Conservation (phyloP, 164 flowering plant genomes). For the Malania oleifera region DNA sequence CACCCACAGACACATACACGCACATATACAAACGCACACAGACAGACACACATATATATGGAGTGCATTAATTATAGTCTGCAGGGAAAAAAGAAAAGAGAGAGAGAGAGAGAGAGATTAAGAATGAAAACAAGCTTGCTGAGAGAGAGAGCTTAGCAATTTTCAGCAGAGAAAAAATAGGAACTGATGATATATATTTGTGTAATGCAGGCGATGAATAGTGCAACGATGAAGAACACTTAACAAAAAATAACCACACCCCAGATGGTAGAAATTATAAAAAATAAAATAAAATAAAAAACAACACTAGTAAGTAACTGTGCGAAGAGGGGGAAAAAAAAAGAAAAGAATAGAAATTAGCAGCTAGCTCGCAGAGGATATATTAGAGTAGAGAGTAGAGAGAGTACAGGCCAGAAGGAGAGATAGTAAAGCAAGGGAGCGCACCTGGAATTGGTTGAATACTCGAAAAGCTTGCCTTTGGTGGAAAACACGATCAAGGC, state of each 20-base stretch:
- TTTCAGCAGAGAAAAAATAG: too few relatives aligned
- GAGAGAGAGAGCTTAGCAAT: too few relatives aligned
- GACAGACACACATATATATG: too few relatives aligned
- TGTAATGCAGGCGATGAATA: slow-evolving; percentile 3
- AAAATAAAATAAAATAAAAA: neutral
- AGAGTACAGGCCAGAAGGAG: neutral
- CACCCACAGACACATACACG: too few relatives aligned
- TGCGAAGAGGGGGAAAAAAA: neutral
- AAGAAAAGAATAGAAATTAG: neutral
- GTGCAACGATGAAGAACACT: neutral
- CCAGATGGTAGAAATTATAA: too few relatives aligned
- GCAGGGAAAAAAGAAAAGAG: too few relatives aligned
- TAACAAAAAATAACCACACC: neutral
- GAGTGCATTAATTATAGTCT: too few relatives aligned
- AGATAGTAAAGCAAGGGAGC: neutral
- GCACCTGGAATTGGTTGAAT: slow-evolving; percentile 32
- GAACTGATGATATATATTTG: neutral
- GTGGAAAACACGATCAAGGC: slow-evolving; percentile 46
- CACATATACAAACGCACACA: too few relatives aligned
- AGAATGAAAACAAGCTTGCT: too few relatives aligned
- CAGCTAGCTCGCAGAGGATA: too few relatives aligned
- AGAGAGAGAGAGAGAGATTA: too few relatives aligned
- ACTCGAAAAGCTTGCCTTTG: slow-evolving; percentile 47
- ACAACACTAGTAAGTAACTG: neutral
- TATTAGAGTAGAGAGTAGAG: too few relatives aligned